A percentile compares a stretch with the other conserved stretches of the same genome.
Evolutionary conservation across 495 filamentous ascomycete species (phyloP).

Genomic region (Oleoguttula mirabilis): DNA sequence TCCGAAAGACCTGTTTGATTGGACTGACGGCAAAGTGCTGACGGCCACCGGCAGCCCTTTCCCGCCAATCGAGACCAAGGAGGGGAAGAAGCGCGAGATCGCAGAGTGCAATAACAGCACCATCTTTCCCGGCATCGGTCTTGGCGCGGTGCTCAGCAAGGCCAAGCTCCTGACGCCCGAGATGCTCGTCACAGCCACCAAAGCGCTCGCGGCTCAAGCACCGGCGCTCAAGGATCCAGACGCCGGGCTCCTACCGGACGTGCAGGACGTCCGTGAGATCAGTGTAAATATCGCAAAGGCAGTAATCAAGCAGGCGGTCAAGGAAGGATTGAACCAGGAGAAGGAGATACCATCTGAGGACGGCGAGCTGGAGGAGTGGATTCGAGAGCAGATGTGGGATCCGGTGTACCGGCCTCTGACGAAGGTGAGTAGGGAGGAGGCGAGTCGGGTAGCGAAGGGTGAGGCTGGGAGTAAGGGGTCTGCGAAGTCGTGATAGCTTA

Average conservation of each 20-base stretch:
- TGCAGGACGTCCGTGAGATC: conserved; percentile 60
- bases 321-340: conserved; percentile 54
- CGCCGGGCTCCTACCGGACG: conserved; percentile 59
- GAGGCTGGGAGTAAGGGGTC: conserved; percentile 36
- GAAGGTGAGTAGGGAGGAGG: conserved; percentile 38
- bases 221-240: conserved; percentile 52
- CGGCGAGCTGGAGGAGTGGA: conserved; percentile 61
- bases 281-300: conserved; percentile 66
- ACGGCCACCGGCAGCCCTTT: conserved; percentile 81
- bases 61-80: conserved; percentile 52
- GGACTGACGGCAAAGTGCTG: conserved; percentile 69
- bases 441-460: conserved; percentile 45
- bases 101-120: conserved; percentile 81
- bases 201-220: conserved; percentile 55
- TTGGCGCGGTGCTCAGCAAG: conserved; percentile 61
- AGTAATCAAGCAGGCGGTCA: conserved; percentile 60
- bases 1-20: conserved; percentile 62
- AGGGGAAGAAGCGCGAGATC: conserved; percentile 53
- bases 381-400: conserved; percentile 84
- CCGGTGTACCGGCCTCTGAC: conserved; percentile 55
- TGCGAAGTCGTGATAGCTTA: not conserved
- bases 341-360: conserved; percentile 43
- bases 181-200: conserved; percentile 71
- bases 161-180: conserved; percentile 52
- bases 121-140: conserved; percentile 43